Evolutionary conservation across 106 monocot species (phyloP), one percentile per base, ranked within the genome.

Genomic region (Acanthochlamys bracteata): DNA sequence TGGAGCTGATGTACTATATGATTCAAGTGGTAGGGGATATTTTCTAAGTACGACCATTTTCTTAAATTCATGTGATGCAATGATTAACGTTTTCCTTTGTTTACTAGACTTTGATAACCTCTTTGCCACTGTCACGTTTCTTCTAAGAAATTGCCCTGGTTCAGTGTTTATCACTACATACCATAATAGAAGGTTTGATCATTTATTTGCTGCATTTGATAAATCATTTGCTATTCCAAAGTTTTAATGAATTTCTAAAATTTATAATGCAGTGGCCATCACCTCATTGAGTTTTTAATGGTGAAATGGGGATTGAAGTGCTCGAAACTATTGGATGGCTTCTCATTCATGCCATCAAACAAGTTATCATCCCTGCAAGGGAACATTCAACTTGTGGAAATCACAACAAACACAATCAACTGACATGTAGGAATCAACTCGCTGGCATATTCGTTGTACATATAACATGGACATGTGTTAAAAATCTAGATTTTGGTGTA

Each of bases 231-330:
- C 33, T 33, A 33, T 33, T n/a, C n/a, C n/a, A n/a, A n/a, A n/a
- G n/a, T n/a, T n/a, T 7, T 22, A 24, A 25, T n/a, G n/a, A 61
- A 24, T 55, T 62, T 27, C 41, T 20, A 49, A 21, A 42, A 27
- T 20, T 42, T 25, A 1, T 62, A 27, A 22, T 79, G 63, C 84
- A 96, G 98, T 53, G 98, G 98, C 15, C 98, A 99, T 75, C 92
- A 92, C 77, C 79, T 86, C 16, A 92, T 99, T 11, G 88, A 92
- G 75, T 89, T 85, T 69, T 73, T 99, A 77, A 99, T 92, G 92
- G 85, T 67, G 27, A 92, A 99, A 78, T 99, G 98, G 98, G 85
- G 92, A 33, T 78, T 88, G 76, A 92, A 78, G 71, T 92, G 92
- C 59, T 61, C 61, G 25, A 86, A 81, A 64, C 79, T 99, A 55